Evolutionary conservation across 1,284 basidiomycete species (phyloP), one percentile per base, ranked within the genome.

Genomic region (Rhodotorula sp.): DNA sequence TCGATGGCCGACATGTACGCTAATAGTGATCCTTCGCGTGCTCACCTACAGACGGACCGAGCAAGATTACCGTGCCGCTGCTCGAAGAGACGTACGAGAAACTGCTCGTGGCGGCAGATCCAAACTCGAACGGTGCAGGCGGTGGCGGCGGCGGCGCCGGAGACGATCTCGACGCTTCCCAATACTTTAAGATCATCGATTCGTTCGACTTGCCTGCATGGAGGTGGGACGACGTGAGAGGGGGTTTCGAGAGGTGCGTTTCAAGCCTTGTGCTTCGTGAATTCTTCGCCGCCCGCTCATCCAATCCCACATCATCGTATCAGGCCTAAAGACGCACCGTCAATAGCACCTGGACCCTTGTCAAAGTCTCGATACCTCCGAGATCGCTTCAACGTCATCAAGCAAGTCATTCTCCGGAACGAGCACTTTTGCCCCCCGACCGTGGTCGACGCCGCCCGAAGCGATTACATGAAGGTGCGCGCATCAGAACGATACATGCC

Each of bases 391-490:
- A 88, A 91, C 77, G 87, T 95, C 64, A 92, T 94, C 77, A 71
- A 71, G 60, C 70, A 71, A 82, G 90, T 91, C 75, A 87, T 97
- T 34, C 83, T 95, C 50, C 85, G 94, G 28, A 97, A 97, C 78
- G 95, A 98, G 80, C 93, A 97, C 80, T 98, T 98, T 81, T 93
- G 92, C 3, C 94, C 94, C 10, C 95, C 94, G 5, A 93, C 92
- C 0, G 81, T 97, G 31, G 92, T 91, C 49, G 93, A 92, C 34
- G 86, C 88, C 69, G 91, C 95, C 81, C 84, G 92, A 62, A 88
- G 90, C 69, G 88, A 88, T 70, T 88, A 95, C 66, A 87, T 97
- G 61, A 95, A 93, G 74, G 91, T 91, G 77, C 73, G 87, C 47
- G 2, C 49, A 21, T 12, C 10, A 43, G 12, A 43, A 12, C 10